phyloP scores from a whole-genome alignment of 306 rosid species.

The Bauhinia variegata region DNA sequence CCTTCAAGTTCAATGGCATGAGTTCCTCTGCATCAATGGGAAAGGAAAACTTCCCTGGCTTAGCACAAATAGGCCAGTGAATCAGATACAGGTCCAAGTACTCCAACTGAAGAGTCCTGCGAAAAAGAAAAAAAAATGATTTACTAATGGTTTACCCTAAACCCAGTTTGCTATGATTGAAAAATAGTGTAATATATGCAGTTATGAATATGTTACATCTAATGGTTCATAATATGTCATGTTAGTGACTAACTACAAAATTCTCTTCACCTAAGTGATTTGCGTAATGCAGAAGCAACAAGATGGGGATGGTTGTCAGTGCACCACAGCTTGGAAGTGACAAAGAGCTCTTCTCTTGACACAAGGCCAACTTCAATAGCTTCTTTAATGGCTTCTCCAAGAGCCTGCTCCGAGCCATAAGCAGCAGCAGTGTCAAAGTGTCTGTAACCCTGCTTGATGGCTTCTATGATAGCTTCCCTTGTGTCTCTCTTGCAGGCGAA shows the following conservation, averaged over 20 bases:
- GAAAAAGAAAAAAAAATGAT: background rate
- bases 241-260: no score
- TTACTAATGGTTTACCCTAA: no score
- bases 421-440: constrained; percentile 39
- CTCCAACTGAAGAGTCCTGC: constrained; percentile 35
- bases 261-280: constrained; percentile 32
- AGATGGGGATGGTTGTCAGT: constrained; percentile 16
- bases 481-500: background rate
- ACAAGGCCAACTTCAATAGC: constrained; percentile 34
- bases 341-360: constrained; percentile 32
- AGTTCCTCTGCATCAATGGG: constrained; percentile 8
- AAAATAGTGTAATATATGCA: no score
- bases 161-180: no score
- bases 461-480: constrained; percentile 34
- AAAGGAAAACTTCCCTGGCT: background rate
- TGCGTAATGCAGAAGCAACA: constrained; percentile 33
- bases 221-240: no score
- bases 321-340: constrained; percentile 43
- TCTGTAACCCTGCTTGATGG: constrained; percentile 37
- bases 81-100: constrained; percentile 43
- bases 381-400: constrained; percentile 44
- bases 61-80: constrained; percentile 40
- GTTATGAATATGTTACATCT: no score
- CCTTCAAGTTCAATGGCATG: constrained; percentile 24
- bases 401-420: constrained; percentile 42